A percentile compares a stretch with the other conserved stretches of the same genome.
These are phyloP conservation scores for Fomes fomentarius DNA, from an alignment of 1,284 basidiomycete genomes.

Conservation along the genomic window DNA sequence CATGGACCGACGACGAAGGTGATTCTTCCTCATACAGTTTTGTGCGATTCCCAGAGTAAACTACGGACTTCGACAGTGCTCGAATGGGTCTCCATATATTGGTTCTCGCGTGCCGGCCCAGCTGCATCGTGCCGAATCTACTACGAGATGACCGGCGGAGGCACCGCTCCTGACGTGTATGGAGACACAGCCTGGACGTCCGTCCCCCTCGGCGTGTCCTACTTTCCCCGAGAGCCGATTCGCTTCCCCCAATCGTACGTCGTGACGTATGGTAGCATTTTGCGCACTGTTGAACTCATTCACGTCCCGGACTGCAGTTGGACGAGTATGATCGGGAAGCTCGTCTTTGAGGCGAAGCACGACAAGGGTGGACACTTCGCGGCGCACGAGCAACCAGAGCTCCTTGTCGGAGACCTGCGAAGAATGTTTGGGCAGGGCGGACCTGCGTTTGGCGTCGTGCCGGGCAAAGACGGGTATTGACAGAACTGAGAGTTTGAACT, in stretches of 20 bases:
- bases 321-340: conserved; percentile 28
- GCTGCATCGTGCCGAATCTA: conserved; percentile 57
- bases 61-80: conserved; percentile 41
- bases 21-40: background rate
- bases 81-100: conserved; percentile 62
- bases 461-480: conserved; percentile 28
- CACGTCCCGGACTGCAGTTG: conserved; percentile 1
- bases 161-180: background rate
- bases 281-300: conserved; percentile 56
- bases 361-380: conserved; percentile 36
- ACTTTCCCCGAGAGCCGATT: conserved; percentile 49
- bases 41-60: background rate
- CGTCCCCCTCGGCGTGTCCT: conserved; percentile 50
- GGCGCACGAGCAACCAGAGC: conserved; percentile 33
- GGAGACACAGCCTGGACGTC: conserved; percentile 23
- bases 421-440: conserved; percentile 36
- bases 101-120: conserved; percentile 58
- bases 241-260: conserved; percentile 44
- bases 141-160: conserved; percentile 39
- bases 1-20: conserved; percentile 57
- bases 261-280: background rate
- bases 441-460: conserved; percentile 31
- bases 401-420: conserved; percentile 31
- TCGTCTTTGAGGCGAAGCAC: conserved; percentile 32
- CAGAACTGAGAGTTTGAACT: too few relatives aligned